Evolutionary conservation across 2,329 filamentous ascomycete genomes (phyloP), one percentile per base, ranked within the genome.

Genomic region (Zymoseptoria crescenta): DNA sequence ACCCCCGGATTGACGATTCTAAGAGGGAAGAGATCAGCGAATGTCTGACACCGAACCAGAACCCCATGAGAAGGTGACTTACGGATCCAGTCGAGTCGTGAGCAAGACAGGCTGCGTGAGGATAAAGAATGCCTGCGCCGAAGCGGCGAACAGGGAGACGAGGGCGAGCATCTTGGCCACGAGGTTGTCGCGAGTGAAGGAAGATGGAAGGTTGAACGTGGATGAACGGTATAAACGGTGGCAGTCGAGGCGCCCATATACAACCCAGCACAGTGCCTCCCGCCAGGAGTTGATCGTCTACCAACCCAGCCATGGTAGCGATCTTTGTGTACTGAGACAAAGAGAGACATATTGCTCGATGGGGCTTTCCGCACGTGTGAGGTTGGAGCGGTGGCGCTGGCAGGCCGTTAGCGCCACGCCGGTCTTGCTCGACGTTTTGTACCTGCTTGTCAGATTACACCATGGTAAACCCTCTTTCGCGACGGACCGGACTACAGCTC

Each of bases 1-100:
- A 65, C 60, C 20, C 87, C 87, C 13, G 87, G 86, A 59, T 70
- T 79, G 62, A 91, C 77, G 63, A 91, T 85, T 45, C 35, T 45
- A 45, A 45, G n/a, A 3, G 35, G 35, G 5, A 45, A 45, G 35
- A 45, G 35, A 45, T 45, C 35, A 45, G 35, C 35, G 35, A 4
- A 45, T 45, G 35, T 45, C 35, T 45, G 10, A 45, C 35, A 45
- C 16, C 13, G 13, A 45, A n/a, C 35, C 35, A 45, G 35, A 24
- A 3, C 24, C 24, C 24, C 2, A 24, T 4, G 35, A n/a, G 35
- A 45, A 45, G 35, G 35, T 7, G 35, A 45, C 35, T 45, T 16
- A 45, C 35, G 35, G 35, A 13, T 45, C 35, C 35, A 45, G 5
- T 45, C 35, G 35, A 16, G 35, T 45, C 10, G 35, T 45, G 35